Conservation (phyloP, 2,329 filamentous ascomycete species). For the Epichloe aotearoae region DNA sequence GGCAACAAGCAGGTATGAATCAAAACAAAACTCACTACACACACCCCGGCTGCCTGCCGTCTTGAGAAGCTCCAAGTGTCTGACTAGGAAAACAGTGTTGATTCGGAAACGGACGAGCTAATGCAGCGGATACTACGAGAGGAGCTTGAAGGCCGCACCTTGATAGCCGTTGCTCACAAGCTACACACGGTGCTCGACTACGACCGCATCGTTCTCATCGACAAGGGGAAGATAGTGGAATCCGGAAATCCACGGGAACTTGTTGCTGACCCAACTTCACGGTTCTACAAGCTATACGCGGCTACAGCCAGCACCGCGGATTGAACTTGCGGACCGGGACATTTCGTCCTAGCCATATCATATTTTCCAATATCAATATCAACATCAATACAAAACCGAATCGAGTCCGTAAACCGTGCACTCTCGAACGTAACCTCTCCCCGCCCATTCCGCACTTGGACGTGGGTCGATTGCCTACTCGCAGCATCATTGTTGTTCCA, state of each 20-base stretch:
- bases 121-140: slow-evolving; percentile 20
- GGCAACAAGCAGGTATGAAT: slow-evolving; percentile 17
- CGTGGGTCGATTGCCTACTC: no score
- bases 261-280: slow-evolving; percentile 3
- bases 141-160: slow-evolving; percentile 32
- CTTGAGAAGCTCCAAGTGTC: not conserved
- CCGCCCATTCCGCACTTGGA: no score
- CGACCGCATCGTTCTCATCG: slow-evolving; percentile 51
- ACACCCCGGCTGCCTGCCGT: not conserved
- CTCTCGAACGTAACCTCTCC: no score
- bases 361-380: no score
- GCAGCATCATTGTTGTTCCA: no score
- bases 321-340: not conserved
- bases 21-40: not conserved
- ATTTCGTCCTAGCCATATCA: no score
- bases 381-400: no score
- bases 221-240: slow-evolving; percentile 49
- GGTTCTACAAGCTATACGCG: slow-evolving; percentile 8
- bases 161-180: slow-evolving; percentile 31
- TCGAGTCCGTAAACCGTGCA: no score
- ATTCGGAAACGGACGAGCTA: slow-evolving; percentile 19
- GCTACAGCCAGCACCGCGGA: not conserved
- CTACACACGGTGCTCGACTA: slow-evolving; percentile 35
- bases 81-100: slow-evolving; percentile 15
- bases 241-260: slow-evolving; percentile 7